Percentiles rank a stretch among this genome's conserved stretches.
These are phyloP conservation scores for Globisporangium canariense DNA, from an alignment of 352 stramenopile species.

Conservation along the genomic window DNA sequence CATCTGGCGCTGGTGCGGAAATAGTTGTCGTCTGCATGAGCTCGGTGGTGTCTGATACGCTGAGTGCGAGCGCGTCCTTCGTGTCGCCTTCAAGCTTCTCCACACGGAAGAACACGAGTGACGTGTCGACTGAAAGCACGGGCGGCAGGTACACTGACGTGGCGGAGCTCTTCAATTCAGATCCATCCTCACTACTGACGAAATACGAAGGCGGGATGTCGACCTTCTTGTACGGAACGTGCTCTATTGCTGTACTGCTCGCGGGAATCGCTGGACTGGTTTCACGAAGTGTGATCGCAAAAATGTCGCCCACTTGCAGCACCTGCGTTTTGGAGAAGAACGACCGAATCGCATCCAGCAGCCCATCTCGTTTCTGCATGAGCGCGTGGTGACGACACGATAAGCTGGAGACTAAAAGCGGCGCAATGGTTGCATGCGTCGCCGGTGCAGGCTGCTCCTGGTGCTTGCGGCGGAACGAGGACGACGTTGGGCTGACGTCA, in stretches of 20 bases:
- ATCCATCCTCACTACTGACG: background rate
- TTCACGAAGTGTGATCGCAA: conserved; percentile 57
- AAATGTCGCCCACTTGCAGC: conserved; percentile 65
- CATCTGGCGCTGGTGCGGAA: conserved; percentile 47
- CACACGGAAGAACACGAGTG: conserved; percentile 77
- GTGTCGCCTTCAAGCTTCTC: conserved; percentile 40
- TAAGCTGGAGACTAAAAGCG: conserved; percentile 58
- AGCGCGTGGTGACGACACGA: conserved; percentile 51
- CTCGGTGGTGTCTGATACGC: conserved; percentile 58
- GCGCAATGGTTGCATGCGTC: conserved; percentile 58
- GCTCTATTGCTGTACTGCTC: conserved; percentile 19
- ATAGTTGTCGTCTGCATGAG: conserved; percentile 60
- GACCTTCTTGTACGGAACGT: conserved; percentile 41
- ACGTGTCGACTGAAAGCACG: conserved; percentile 50
- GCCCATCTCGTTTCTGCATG: conserved; percentile 52
- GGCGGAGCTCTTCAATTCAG: background rate
- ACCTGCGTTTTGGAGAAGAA: conserved; percentile 61
- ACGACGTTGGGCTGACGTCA: conserved; percentile 6
- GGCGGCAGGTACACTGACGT: conserved; percentile 37
- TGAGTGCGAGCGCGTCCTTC: conserved; percentile 34
- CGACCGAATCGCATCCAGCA: conserved; percentile 53
- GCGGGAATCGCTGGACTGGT: conserved; percentile 26
- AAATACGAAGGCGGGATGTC: conserved; percentile 36
- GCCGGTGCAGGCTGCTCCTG: conserved; percentile 52
- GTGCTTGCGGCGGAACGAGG: conserved; percentile 41